These are phyloP conservation scores for Petrea volubilis DNA, from an alignment of 257 asterid genomes.

Conservation along the genomic window DNA sequence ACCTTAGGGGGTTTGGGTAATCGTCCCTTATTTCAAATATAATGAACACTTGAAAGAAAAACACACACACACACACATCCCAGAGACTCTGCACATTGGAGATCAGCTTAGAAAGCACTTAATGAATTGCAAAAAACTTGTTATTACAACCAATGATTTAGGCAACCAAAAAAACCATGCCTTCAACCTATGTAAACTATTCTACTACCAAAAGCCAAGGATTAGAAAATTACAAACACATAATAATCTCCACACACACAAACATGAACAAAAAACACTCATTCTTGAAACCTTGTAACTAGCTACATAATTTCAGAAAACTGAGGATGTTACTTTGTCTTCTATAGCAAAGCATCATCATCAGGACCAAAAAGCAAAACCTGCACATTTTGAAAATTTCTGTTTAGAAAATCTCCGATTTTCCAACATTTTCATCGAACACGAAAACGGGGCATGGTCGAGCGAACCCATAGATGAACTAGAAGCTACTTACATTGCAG, in stretches of 20 bases:
- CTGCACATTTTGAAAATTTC: conserved; percentile 50
- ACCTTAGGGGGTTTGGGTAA: too few species aligned
- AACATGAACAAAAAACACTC: not conserved
- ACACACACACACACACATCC: not conserved
- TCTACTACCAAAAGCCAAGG: not conserved
- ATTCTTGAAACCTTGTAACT: not conserved
- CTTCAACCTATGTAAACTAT: not conserved
- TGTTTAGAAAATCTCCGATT: not conserved
- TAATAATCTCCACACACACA: not conserved
- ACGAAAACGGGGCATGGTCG: not conserved
- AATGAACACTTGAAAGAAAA: not conserved
- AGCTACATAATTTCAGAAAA: conserved; percentile 14
- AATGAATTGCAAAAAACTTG: not conserved
- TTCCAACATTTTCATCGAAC: not conserved
- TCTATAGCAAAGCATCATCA: conserved; percentile 71
- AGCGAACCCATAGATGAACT: conserved; percentile 34
- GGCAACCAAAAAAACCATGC: conserved; percentile 21
- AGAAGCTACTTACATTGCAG: conserved; percentile 71
- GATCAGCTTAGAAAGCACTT: not conserved
- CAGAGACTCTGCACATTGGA: not conserved
- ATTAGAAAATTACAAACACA: not conserved
- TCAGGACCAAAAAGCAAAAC: conserved; percentile 98
- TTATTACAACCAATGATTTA: not conserved
- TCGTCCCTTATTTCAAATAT: too few species aligned
- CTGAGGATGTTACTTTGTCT: conserved; percentile 24